A percentile compares a stretch with the other conserved stretches of the same genome.
These are phyloP conservation scores for Aspergillus asperescens DNA, from an alignment of 495 filamentous ascomycete genomes.

Conservation along the genomic window DNA sequence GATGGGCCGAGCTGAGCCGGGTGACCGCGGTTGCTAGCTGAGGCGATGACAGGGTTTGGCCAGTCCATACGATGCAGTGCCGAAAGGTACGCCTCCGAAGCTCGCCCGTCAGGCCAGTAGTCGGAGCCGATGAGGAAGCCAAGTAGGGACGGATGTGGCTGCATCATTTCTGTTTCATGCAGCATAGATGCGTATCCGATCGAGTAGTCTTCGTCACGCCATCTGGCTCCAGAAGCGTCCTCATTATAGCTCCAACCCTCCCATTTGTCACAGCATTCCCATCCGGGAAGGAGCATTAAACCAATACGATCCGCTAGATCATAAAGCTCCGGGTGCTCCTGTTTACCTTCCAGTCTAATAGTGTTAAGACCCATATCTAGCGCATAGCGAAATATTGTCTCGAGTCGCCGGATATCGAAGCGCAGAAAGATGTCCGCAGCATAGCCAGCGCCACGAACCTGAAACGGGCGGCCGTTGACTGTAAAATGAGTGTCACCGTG, in stretches of 20 bases:
- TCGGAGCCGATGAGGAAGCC: slow-evolving; percentile 57
- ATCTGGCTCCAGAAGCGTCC: slow-evolving; percentile 43
- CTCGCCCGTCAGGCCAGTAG: slow-evolving; percentile 56
- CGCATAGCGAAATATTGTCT: slow-evolving; percentile 43
- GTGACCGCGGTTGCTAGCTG: slow-evolving; percentile 51
- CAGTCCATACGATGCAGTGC: slow-evolving; percentile 50
- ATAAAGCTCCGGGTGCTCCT: slow-evolving; percentile 57
- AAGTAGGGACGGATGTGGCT: slow-evolving; percentile 52
- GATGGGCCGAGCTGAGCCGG: slow-evolving; percentile 47
- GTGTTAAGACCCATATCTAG: slow-evolving; percentile 60
- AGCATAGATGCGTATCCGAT: slow-evolving; percentile 51
- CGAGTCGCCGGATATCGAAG: slow-evolving; percentile 42
- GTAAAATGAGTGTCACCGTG: slow-evolving; percentile 51
- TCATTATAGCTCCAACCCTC: slow-evolving; percentile 60
- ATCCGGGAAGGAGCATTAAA: slow-evolving; percentile 58
- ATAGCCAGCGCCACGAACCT: slow-evolving; percentile 57
- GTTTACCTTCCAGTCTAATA: slow-evolving; percentile 59
- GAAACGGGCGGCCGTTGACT: slow-evolving; percentile 54
- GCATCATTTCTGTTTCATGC: slow-evolving; percentile 57
- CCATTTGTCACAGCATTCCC: slow-evolving; percentile 69
- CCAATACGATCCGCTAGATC: slow-evolving; percentile 53
- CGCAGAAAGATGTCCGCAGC: slow-evolving; percentile 58
- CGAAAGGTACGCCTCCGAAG: slow-evolving; percentile 45
- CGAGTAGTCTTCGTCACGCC: slow-evolving; percentile 49
- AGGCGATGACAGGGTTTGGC: slow-evolving; percentile 52